phyloP scores from a whole-genome alignment of 225 moss, liverwort and hornwort genomes.

The Neckera pumila region DNA sequence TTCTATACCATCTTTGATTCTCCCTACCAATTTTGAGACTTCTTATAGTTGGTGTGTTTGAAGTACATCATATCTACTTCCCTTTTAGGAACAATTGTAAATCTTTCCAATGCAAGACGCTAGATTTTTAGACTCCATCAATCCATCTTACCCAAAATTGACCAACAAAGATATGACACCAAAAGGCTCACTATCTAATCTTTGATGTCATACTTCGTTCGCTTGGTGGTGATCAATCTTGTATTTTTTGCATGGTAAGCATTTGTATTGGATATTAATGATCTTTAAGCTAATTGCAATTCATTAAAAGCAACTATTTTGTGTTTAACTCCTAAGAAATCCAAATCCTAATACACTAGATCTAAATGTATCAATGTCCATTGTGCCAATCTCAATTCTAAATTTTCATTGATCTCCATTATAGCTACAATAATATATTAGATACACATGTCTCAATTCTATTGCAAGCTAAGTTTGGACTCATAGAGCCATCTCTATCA shows the following conservation, averaged over 20 bases:
- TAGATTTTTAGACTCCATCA: background rate
- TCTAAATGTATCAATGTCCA: background rate
- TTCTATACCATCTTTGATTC: background rate
- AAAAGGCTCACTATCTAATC: background rate
- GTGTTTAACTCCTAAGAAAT: too few relatives aligned
- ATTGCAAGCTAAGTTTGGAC: background rate
- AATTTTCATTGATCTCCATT: background rate
- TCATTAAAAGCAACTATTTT: too few relatives aligned
- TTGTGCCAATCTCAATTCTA: background rate
- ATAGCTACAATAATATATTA: background rate
- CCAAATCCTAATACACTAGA: too few relatives aligned
- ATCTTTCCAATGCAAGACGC: background rate
- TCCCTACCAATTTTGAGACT: background rate
- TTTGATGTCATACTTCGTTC: too few relatives aligned
- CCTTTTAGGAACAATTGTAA: background rate
- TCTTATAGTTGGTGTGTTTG: background rate
- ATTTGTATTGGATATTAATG: too few relatives aligned
- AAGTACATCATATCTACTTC: background rate
- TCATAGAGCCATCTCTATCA: background rate
- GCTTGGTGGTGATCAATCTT: too few relatives aligned
- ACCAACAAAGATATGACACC: background rate
- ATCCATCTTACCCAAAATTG: background rate
- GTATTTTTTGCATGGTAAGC: too few relatives aligned
- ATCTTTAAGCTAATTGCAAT: too few relatives aligned
- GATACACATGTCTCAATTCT: background rate